These are phyloP conservation scores for Withania somnifera DNA, from an alignment of 305 asterid species.

Conservation along the genomic window DNA sequence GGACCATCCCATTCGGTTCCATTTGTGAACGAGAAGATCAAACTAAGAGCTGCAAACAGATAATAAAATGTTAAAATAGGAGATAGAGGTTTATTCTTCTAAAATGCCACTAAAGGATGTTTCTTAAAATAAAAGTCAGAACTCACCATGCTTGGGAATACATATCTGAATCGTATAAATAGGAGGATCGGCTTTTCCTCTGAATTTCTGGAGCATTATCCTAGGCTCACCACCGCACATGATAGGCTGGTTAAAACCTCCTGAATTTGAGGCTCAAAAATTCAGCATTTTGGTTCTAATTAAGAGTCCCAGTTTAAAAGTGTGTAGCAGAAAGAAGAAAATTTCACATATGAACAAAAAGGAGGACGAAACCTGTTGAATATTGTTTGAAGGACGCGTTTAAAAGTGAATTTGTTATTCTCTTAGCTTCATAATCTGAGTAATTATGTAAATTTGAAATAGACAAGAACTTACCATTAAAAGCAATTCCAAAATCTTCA, in stretches of 20 bases:
- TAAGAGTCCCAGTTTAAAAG: not conserved
- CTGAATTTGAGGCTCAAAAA: constrained; percentile 17
- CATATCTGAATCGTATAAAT: constrained; percentile 74
- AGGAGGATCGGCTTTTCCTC: constrained; percentile 77
- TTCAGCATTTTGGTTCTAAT: not conserved
- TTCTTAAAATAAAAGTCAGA: not conserved
- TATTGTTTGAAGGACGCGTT: not conserved
- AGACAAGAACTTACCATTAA: constrained; percentile 40
- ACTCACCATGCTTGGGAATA: constrained; percentile 68
- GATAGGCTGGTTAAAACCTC: constrained; percentile 89
- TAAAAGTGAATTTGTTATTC: not conserved
- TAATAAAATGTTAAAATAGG: not conserved
- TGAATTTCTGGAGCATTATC: constrained; percentile 54
- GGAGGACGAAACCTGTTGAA: not conserved
- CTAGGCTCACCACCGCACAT: constrained; percentile 94
- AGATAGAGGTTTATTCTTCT: not conserved
- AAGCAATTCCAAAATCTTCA: constrained; percentile 58
- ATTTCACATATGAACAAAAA: not conserved
- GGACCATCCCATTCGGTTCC: constrained; percentile 88
- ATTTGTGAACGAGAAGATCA: constrained; percentile 74
- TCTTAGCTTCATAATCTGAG: not conserved
- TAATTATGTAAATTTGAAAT: not conserved
- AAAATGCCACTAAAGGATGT: not conserved
- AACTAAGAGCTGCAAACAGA: constrained; percentile 47
- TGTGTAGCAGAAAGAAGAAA: not conserved